Conservation (phyloP, 352 stramenopile genomes). For the Ophiocytium majus region DNA sequence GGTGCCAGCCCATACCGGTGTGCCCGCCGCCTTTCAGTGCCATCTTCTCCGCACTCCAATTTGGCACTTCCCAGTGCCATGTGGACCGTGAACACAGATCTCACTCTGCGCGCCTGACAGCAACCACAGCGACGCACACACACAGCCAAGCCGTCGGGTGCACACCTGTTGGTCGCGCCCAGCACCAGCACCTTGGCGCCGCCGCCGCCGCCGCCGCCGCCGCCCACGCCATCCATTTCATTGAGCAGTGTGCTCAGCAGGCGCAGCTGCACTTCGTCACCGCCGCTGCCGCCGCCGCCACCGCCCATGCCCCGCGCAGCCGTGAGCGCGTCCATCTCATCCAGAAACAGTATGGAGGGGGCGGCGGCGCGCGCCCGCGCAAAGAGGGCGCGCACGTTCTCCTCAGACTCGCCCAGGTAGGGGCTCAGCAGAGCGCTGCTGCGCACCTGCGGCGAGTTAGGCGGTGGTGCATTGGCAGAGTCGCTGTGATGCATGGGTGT, state of each 20-base stretch:
- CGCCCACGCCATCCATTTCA: conserved; percentile 85
- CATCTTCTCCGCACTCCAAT: too few relatives aligned
- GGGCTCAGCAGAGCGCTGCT: conserved; percentile 80
- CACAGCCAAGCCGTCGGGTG: not conserved
- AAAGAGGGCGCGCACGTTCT: conserved; percentile 90
- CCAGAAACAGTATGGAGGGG: conserved; percentile 85
- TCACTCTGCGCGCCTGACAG: too few relatives aligned
- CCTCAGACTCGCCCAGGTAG: conserved; percentile 96
- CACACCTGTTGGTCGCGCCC: not conserved
- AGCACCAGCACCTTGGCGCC: not conserved
- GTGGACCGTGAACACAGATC: too few relatives aligned
- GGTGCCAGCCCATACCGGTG: too few relatives aligned
- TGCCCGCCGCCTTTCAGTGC: too few relatives aligned
- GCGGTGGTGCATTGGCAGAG: too few relatives aligned
- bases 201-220: not conserved
- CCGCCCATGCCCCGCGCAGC: not conserved
- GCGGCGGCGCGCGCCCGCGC: conserved; percentile 70
- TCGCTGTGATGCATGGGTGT: too few relatives aligned
- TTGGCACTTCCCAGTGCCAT: too few relatives aligned
- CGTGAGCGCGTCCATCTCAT: conserved; percentile 80
- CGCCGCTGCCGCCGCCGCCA: conserved; percentile 10
- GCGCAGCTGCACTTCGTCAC: conserved; percentile 65
- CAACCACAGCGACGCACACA: not conserved
- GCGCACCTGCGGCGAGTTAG: not conserved
- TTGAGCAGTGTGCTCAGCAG: conserved; percentile 87